Evolutionary conservation across 345 rosid species (phyloP), one percentile per base, ranked within the genome.

Genomic region (Populus simonii): DNA sequence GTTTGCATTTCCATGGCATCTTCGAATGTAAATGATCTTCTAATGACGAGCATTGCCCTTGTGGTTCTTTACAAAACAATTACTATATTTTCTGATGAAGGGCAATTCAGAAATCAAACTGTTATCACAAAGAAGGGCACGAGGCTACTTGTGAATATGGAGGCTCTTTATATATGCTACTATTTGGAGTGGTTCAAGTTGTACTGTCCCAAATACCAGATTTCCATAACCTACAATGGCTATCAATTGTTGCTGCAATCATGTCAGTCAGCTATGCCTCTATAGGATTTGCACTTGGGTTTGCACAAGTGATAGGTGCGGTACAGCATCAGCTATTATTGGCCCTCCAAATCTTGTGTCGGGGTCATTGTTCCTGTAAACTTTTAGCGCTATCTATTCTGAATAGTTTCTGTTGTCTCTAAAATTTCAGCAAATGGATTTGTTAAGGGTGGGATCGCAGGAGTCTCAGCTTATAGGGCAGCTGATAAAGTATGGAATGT

Each of bases 261-360:
- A 89, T 89, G 94, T 87, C 92, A 72, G 85, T 88, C 39, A 20
- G 87, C 53, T 91, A 91, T 74, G 57, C 94, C 57, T 83, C 66
- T 31, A 88, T 86, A 0, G 94, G 94, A 66, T 67, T 84, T 1
- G 91, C 73, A 61, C 92, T 90, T 66, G 90, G 92, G 66, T 2
- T 89, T 0, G 83, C 83, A 1, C 74, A 80, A 74, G 88, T 87
- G 4, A 70, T 83, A 66, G 89, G 91, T 90, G 84, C 9, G 8
- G 4, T 29, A 23, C 6, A 27, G 38, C 16, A 36, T 59, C 41
- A 12, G 43, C 9, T 51, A 11, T 7, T 6, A 6, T 41, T 22
- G 15, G 7, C 29, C 33, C 11, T 69, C 11, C 57, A 17, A 18
- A 51, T 51, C 61, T 53, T 53, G n/a, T 20, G 61, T 20, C 61